Evolutionary conservation across 1,284 basidiomycete genomes (phyloP).

Genomic region (Cutaneotrichosporon mucoides): DNA sequence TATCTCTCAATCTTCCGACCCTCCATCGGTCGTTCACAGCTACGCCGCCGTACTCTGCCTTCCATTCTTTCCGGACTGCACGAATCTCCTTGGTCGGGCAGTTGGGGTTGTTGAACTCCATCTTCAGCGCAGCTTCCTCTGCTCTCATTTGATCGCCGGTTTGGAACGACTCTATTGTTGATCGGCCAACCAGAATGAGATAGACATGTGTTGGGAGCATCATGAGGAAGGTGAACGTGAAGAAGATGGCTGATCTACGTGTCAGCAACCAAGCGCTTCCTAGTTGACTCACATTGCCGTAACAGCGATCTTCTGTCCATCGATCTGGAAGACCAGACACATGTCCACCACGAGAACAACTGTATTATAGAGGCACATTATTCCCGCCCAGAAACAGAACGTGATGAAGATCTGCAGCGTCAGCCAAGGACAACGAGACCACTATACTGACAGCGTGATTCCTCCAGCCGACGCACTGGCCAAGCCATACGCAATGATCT

Average conservation of each 20-base stretch:
- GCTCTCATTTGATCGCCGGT: slow-evolving; percentile 35
- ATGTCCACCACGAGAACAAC: slow-evolving; percentile 30
- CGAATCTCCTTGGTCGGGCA: slow-evolving; percentile 12
- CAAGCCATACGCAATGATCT: slow-evolving; percentile 47
- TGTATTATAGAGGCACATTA: slow-evolving; percentile 38
- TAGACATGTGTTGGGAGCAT: slow-evolving; percentile 39
- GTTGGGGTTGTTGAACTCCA: slow-evolving; percentile 20
- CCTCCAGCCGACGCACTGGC: slow-evolving; percentile 47
- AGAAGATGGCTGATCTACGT: slow-evolving; percentile 37
- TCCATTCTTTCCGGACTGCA: slow-evolving; percentile 27
- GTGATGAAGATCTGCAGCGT: slow-evolving; percentile 42
- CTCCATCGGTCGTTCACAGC: slow-evolving; percentile 41
- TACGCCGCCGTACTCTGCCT: slow-evolving; percentile 43
- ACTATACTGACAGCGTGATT: slow-evolving; percentile 43
- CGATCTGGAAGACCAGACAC: slow-evolving; percentile 14
- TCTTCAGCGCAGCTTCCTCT: slow-evolving; percentile 33
- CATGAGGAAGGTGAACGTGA: slow-evolving; percentile 34
- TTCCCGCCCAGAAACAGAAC: slow-evolving; percentile 42
- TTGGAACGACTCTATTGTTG: slow-evolving; percentile 44
- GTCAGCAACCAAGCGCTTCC: slow-evolving; percentile 4
- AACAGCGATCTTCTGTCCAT: slow-evolving; percentile 43
- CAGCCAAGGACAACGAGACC: background rate
- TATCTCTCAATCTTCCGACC: slow-evolving; percentile 27
- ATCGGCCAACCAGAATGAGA: slow-evolving; percentile 35
- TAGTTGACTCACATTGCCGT: slow-evolving; percentile 43